Conservation (phyloP, 2,329 filamentous ascomycete species). For the Fusarium equiseti region DNA sequence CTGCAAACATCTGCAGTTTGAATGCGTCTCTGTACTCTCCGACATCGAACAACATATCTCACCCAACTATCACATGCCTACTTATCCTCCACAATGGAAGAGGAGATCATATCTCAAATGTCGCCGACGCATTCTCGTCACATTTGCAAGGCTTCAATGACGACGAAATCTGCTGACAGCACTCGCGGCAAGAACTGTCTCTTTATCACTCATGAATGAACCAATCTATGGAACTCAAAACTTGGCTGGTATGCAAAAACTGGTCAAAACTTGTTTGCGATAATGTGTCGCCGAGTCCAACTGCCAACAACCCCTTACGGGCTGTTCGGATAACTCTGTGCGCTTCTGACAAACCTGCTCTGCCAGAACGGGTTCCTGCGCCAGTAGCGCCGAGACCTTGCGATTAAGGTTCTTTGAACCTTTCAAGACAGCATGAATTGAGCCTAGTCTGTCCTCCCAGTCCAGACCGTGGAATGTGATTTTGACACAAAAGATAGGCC, state of each 20-base stretch:
- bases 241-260: slow-evolving; percentile 29
- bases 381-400: slow-evolving; percentile 22
- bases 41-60: background rate
- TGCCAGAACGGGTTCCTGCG: slow-evolving; percentile 32
- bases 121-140: background rate
- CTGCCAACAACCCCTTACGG: background rate
- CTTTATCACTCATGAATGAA: background rate
- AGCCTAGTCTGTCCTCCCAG: slow-evolving; percentile 18
- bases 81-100: background rate
- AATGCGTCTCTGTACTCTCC: background rate
- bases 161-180: background rate
- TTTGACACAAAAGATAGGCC: slow-evolving; percentile 19
- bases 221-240: slow-evolving; percentile 20
- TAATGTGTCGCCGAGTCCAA: slow-evolving; percentile 1
- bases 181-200: background rate
- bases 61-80: background rate
- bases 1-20: background rate
- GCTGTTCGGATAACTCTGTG: slow-evolving; percentile 14
- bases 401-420: slow-evolving; percentile 34
- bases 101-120: background rate
- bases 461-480: slow-evolving; percentile 23
- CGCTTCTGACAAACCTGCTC: slow-evolving; percentile 6
- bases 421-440: slow-evolving; percentile 23
- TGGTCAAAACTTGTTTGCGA: background rate
- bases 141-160: slow-evolving; percentile 10